Evolutionary conservation across 2,329 filamentous ascomycete species (phyloP), one percentile per base, ranked within the genome.

Genomic region (Graphilbum ipis-grandicollis): DNA sequence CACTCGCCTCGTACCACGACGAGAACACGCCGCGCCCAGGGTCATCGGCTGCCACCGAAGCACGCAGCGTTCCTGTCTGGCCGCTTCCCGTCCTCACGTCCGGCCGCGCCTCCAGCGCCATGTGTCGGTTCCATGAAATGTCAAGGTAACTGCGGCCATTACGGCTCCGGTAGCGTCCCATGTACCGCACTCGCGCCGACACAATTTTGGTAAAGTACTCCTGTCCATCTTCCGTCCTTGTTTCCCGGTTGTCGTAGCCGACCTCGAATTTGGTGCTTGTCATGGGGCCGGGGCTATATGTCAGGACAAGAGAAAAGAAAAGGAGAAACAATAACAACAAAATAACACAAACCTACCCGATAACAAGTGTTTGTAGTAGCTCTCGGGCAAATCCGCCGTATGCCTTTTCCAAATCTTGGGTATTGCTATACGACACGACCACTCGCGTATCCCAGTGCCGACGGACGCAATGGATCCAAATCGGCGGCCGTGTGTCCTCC

Each of bases 401-500:
- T 10, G 26, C 29, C 1, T 22, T 17, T 32, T 51, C 45, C 7
- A 47, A 17, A n/a, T 42, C 34, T 2, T 46, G 37, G 0, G 37
- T 43, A 5, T 45, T 31, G 31, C 37, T 43, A 36, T 49, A 45
- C 4, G 41, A 35, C n/a, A 49, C 34, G 7, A 42, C 33, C 8
- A 52, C 39, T n/a, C 45, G 47, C 8, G 50, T 37, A 35, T 56
- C 53, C 53, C 51, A 56, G 33, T 50, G 44, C 13, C 48, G 50
- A 4, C 43, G 46, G 14, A 53, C 41, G 17, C 48, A 53, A 40
- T 56, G 52, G 8, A 56, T 40, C 36, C 43, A 47, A 12, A 53
- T 33, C 6, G 45, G 43, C 6, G 38, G 38, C 9, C 42, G 36
- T 4, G 23, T 38, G 29, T 47, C 36, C 14, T 37, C 22, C 3